Evolutionary conservation across 805 yeast species (phyloP), one percentile per base, ranked within the genome.

Genomic region (Cephaloascus fragrans): DNA sequence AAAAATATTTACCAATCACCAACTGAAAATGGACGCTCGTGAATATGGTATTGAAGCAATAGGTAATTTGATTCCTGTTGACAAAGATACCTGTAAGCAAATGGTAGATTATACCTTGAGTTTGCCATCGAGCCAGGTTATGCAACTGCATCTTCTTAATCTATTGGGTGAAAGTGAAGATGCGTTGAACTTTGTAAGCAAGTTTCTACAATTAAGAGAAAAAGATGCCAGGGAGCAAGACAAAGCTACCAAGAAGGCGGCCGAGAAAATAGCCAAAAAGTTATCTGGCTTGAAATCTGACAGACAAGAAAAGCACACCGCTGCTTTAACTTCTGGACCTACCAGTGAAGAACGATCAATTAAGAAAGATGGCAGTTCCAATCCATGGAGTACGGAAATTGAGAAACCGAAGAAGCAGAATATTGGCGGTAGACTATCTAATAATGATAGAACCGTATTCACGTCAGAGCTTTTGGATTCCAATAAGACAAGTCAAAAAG

Each of bases 91-190:
- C 0, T 57, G 77, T 26, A 47, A 50, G 10, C 80, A 78, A 47
- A 67, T 79, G 62, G 62, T 80, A 4, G 71, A 69, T 10, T 75
- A 78, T 47, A 73, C 79, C 0, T 50, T 69, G 10, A 52, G 64
- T 8, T 56, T 77, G 18, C 64, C 65, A 5, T 52, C 71, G 0
- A 70, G 75, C 38, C 64, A 65, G 3, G 75, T 66, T 12, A 67
- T 76, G 6, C 63, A 67, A 17, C 62, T 59, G 18, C 80, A 81
- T 52, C 73, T 80, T 48, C 51, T 70, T 12, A 73, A 75, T 35
- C 52, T 79, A 15, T 53, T 77, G 12, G 85, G 85, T 4, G 77
- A 77, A 39, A 67, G 77, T 12, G 74, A 75, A 19, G 75, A 61
- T 34, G 64, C 80, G 2, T 51, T 72, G 28, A 57, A 62, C 15